Base-by-base conservation (phyloP, 371 early-diverging fungal species). In the Apophysomyces elegans region DNA sequence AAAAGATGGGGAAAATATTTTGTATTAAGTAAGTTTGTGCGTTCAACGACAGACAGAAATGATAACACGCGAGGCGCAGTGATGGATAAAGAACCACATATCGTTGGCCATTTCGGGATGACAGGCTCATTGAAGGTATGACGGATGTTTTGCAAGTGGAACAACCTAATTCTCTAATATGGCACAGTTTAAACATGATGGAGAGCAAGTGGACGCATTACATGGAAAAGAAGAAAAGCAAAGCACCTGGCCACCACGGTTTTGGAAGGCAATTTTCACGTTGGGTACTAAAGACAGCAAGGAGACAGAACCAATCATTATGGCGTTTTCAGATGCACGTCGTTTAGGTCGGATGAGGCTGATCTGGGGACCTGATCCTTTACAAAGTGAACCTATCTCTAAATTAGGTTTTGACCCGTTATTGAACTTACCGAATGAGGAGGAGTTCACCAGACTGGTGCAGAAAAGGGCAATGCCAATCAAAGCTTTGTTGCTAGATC, bases 331-430 rank as follows among this genome's bases (percentile, higher is more conserved):
- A 8, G 89, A 90, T 61, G 71, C 78, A 11, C 77, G 88, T 12
- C 66, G 89, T 12, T 68, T 88, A 11, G 85, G 80, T 6, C 71
- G 82, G 9, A 66, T 90, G 7, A 70, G 84, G 7, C 68, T 90
- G 2, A 73, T 86, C 1, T 50, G 54, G 54, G 58, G 68, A 5
- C 73, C 72, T 0, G 82, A 83, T 50, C 84, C 84, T 5, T 62
- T 85, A 36, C 21, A 47, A 7, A 35, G 58, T 9, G 75, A 66
- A 18, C 88, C 88, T 4, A 75, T 89, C 21, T 80, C 72, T 14
- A 78, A 80, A 26, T 75, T 91, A 2, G 89, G 89, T 1, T 86
- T 85, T 71, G 89, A 89, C 69, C 88, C 90, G 7, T 39, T 86
- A 5, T 65, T 76, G 4, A 69, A 62, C 37, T 64, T 88, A 65